Conservation (phyloP, 306 rosid genomes). For the Crataegus laevigata region DNA sequence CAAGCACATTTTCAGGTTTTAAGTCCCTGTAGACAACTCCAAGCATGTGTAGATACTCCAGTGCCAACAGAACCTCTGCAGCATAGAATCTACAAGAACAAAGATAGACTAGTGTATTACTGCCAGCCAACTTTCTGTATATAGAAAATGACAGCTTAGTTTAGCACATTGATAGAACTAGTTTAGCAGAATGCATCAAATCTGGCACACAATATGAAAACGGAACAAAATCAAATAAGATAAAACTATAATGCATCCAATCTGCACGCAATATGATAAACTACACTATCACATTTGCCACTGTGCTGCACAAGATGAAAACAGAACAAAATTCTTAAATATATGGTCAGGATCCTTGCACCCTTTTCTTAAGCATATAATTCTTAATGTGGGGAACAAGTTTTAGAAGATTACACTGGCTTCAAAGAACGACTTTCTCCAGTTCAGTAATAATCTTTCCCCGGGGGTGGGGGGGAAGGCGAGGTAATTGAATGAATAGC, state of each 20-base stretch:
- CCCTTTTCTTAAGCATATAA: neutral
- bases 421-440: neutral
- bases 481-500: too few relatives aligned
- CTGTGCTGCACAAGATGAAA: too few relatives aligned
- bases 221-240: neutral
- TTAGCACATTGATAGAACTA: neutral
- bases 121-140: neutral
- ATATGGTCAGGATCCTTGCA: too few relatives aligned
- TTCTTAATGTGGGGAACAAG: neutral
- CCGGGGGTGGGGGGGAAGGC: neutral
- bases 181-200: neutral
- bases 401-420: too few relatives aligned
- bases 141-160: too few relatives aligned
- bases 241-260: neutral
- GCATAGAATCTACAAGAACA: conserved; percentile 73
- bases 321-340: too few relatives aligned
- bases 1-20: conserved; percentile 95
- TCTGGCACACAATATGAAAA: neutral
- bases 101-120: conserved; percentile 3
- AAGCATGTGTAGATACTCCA: conserved; percentile 98
- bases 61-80: conserved; percentile 92
- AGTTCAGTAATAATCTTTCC: neutral
- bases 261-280: neutral
- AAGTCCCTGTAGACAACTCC: conserved; percentile 98
- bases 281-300: too few relatives aligned